Base-by-base conservation (phyloP, 371 early-diverging fungal genomes). In the Mucor mucedo region DNA sequence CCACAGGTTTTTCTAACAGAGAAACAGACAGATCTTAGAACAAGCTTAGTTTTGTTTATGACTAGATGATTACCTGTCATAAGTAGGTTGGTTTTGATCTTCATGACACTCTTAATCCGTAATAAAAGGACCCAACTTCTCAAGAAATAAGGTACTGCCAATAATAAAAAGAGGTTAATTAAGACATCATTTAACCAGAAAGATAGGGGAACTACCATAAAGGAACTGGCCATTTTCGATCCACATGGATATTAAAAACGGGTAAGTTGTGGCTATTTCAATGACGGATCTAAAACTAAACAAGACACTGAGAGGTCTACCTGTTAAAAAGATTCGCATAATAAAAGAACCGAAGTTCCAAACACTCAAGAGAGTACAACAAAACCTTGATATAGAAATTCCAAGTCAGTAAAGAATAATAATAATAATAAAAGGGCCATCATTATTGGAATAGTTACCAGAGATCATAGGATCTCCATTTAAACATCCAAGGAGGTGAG, bases 401-500 rank as follows among this genome's bases (percentile, higher is more conserved):
- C 35, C n/a, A 14, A 66, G 71, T 41, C n/a, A 3, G 16, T 11
- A 10, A 45, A 39, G 11, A 39, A 39, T 39, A 39, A 39, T 39
- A 39, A 39, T 39, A 39, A 39, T 39, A 11, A 39, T 1, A 39
- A 39, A 39, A 21, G 21, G 21, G 21, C 21, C 21, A 21, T 21
- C 1, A 21, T 35, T 35, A 35, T 35, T 35, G 35, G 4, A 35
- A 35, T 35, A 35, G 35, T 47, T 72, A 73, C 83, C 88, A 88
- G 11, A 87, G 69, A 35, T 72, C 70, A 45, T 69, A 63, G 2
- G 83, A 84, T 61, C 89, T 77, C 62, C 81, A 74, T 41, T 84
- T 84, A 72, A 83, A 89, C 41, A 91, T 66, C 86, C 87, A 89
- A 2, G 61, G 61, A 16, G 91, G 91, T 5, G 68, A 50, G 8